Conservation (phyloP, 108 stramenopile genomes). For the Pseudonitzschia multistriata region DNA sequence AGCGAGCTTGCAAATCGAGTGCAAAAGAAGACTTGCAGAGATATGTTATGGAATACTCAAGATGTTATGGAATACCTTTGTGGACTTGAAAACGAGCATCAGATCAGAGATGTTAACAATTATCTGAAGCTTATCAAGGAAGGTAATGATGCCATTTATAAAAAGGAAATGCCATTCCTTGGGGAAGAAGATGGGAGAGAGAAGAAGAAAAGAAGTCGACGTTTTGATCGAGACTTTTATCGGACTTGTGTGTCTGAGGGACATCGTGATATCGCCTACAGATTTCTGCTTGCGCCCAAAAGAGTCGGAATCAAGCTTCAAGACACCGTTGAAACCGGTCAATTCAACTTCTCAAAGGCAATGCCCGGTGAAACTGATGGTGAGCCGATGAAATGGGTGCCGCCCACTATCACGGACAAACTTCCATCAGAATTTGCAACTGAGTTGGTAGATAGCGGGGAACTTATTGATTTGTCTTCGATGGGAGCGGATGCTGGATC, state of each 20-base stretch:
- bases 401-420: slow-evolving; percentile 51
- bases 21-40: slow-evolving; percentile 60
- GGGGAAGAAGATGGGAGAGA: slow-evolving; percentile 31
- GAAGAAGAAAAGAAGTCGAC: slow-evolving; percentile 65
- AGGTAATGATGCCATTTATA: slow-evolving; percentile 80
- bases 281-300: slow-evolving; percentile 72
- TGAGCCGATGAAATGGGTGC: slow-evolving; percentile 70
- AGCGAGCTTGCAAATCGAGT: slow-evolving; percentile 45
- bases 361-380: slow-evolving; percentile 68
- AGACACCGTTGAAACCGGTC: slow-evolving; percentile 48
- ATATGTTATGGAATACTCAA: slow-evolving; percentile 67
- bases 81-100: slow-evolving; percentile 58
- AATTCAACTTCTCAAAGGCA: slow-evolving; percentile 63
- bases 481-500: slow-evolving; percentile 46
- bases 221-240: slow-evolving; percentile 84
- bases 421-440: slow-evolving; percentile 66
- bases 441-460: slow-evolving; percentile 80
- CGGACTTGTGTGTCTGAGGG: slow-evolving; percentile 83
- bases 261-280: slow-evolving; percentile 68
- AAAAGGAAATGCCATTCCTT: slow-evolving; percentile 46
- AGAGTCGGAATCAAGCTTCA: slow-evolving; percentile 82
- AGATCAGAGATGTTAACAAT: slow-evolving; percentile 71
- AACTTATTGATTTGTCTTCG: slow-evolving; percentile 68
- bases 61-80: slow-evolving; percentile 60
- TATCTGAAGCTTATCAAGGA: slow-evolving; percentile 81